Conservation (phyloP, 768 basidiomycete species). For the Leccinum broughii region DNA sequence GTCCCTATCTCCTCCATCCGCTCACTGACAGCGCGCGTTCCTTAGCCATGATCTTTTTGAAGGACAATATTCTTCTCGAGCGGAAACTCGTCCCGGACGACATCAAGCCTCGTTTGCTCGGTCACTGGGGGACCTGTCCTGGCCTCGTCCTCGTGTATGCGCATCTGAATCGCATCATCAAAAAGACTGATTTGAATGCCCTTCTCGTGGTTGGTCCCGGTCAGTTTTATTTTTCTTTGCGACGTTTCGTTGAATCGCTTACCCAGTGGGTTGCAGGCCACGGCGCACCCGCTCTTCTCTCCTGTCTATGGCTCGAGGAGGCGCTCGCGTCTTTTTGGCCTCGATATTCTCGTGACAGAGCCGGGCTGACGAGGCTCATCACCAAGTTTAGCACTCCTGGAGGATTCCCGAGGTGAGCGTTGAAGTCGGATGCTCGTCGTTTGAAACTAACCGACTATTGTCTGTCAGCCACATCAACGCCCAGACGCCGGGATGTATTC, state of each 20-base stretch:
- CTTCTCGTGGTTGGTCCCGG: slow-evolving; percentile 84
- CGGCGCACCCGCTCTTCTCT: slow-evolving; percentile 85
- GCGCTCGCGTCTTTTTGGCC: slow-evolving; percentile 61
- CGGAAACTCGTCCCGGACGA: slow-evolving; percentile 58
- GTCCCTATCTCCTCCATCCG: not conserved
- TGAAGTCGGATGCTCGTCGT: not conserved
- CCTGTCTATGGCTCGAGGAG: slow-evolving; percentile 84
- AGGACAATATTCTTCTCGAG: slow-evolving; percentile 67
- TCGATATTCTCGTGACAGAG: slow-evolving; percentile 53
- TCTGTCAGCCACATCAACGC: slow-evolving; percentile 68
- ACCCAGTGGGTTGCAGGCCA: slow-evolving; percentile 46
- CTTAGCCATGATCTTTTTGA: slow-evolving; percentile 83
- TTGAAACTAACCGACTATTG: not conserved
- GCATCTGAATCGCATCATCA: slow-evolving; percentile 66
- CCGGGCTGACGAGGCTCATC: slow-evolving; percentile 68
- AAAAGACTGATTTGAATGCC: slow-evolving; percentile 57
- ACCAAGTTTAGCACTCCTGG: slow-evolving; percentile 77
- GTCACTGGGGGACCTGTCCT: slow-evolving; percentile 85
- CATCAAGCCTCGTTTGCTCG: slow-evolving; percentile 79
- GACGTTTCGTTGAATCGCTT: not conserved
- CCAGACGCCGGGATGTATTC: slow-evolving; percentile 85
- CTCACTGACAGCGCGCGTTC: slow-evolving; percentile 1
- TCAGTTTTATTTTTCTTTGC: slow-evolving; percentile 19
- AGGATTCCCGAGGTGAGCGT: slow-evolving; percentile 71
- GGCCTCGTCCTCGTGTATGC: slow-evolving; percentile 73